phyloP scores from a whole-genome alignment of 2,329 filamentous ascomycete species.

The Colletotrichum liaoningense region DNA sequence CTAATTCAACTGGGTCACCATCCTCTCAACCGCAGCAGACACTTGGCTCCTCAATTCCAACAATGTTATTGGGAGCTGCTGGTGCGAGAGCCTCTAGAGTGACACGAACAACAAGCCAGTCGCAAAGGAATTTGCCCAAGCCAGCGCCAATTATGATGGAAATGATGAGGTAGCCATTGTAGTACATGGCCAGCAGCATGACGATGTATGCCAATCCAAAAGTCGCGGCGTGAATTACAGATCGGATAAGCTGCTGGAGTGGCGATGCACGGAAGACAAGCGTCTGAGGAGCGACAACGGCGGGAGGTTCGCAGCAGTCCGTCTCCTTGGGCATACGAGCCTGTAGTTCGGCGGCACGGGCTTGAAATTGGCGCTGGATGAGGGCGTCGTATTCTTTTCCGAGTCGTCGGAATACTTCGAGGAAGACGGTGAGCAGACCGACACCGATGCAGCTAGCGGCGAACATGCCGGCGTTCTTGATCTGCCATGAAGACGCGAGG shows the following conservation, averaged over 20 bases:
- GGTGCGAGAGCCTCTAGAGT: slow-evolving; percentile 12
- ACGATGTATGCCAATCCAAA: slow-evolving; percentile 57
- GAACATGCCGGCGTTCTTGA: slow-evolving; percentile 53
- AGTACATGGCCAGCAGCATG: slow-evolving; percentile 59
- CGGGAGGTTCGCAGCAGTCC: slow-evolving; percentile 32
- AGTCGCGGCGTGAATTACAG: slow-evolving; percentile 51
- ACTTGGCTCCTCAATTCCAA: slow-evolving; percentile 57
- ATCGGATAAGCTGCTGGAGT: slow-evolving; percentile 52
- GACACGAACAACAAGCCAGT: slow-evolving; percentile 62
- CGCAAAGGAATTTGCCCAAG: slow-evolving; percentile 65
- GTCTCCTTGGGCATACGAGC: slow-evolving; percentile 30
- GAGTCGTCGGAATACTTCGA: slow-evolving; percentile 53
- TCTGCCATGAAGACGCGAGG: slow-evolving; percentile 53
- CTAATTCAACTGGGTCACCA: background rate
- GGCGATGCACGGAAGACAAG: slow-evolving; percentile 52
- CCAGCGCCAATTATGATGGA: slow-evolving; percentile 59
- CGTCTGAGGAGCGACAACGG: slow-evolving; percentile 33
- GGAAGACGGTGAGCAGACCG: slow-evolving; percentile 50
- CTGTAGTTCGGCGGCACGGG: slow-evolving; percentile 44
- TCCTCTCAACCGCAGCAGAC: slow-evolving; percentile 56
- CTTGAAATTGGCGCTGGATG: slow-evolving; percentile 52
- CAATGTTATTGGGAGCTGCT: slow-evolving; percentile 38
- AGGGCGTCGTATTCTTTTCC: slow-evolving; percentile 56
- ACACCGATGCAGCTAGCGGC: slow-evolving; percentile 57
- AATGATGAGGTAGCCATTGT: slow-evolving; percentile 58